A percentile compares a stretch with the other conserved stretches of the same genome.
phyloP scores from a whole-genome alignment of 106 monocot species.

The Agapanthus africanus region DNA sequence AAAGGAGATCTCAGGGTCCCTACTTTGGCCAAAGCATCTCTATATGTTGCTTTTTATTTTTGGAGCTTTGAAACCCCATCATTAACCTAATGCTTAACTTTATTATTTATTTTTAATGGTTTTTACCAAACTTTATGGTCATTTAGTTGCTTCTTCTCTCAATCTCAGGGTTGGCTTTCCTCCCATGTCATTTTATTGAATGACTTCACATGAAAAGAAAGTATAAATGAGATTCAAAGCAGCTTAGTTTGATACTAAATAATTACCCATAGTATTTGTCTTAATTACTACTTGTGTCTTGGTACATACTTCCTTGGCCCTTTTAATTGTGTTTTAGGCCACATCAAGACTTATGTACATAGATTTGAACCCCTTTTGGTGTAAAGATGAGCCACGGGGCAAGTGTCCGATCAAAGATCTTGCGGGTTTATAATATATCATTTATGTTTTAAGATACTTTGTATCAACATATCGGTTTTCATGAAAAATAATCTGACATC shows the following conservation, averaged over 20 bases:
- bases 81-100: background rate
- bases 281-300: background rate
- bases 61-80: background rate
- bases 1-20: background rate
- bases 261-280: background rate
- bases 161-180: background rate
- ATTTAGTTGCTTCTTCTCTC: background rate
- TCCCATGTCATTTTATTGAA: background rate
- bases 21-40: conserved; percentile 5
- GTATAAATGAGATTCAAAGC: conserved; percentile 6
- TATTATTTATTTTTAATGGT: background rate
- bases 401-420: no score
- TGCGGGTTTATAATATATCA: no score
- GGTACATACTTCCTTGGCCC: background rate
- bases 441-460: no score
- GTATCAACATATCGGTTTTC: no score
- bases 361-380: background rate
- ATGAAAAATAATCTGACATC: no score
- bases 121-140: background rate
- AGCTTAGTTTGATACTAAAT: conserved; percentile 6
- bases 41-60: background rate
- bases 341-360: background rate
- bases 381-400: background rate
- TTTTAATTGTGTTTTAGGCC: background rate
- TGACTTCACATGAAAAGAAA: background rate